phyloP scores from a whole-genome alignment of 257 asterid genomes.

The Gentiana straminea region DNA sequence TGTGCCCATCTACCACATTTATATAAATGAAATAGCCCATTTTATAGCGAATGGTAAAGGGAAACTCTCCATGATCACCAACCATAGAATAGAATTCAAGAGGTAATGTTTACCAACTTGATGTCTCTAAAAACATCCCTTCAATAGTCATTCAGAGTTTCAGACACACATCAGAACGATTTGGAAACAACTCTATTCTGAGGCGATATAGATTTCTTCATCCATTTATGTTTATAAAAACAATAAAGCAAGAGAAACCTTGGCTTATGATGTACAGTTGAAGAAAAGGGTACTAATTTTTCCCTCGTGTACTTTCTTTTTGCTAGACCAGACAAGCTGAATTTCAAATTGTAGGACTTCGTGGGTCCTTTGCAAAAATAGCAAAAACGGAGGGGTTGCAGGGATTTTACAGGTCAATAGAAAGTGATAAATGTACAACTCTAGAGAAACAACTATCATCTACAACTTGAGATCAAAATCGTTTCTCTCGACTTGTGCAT shows the following conservation, averaged over 20 bases:
- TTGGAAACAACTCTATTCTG: neutral
- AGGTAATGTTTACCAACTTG: no score
- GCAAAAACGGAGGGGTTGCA: conserved; percentile 76
- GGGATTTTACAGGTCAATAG: conserved; percentile 68
- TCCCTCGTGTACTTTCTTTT: conserved; percentile 8
- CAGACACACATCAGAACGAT: no score
- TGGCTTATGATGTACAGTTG: neutral
- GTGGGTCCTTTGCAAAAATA: conserved; percentile 71
- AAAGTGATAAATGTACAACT: no score
- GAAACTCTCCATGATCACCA: no score
- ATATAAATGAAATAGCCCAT: no score
- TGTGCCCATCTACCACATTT: no score
- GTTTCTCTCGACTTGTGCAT: no score
- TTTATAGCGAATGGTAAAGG: no score
- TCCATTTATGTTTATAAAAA: neutral
- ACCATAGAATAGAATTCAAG: no score
- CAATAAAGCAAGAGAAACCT: neutral
- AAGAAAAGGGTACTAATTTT: conserved; percentile 11
- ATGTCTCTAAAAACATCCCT: no score
- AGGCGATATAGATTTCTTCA: neutral
- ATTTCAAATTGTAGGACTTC: conserved; percentile 64
- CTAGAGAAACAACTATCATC: no score
- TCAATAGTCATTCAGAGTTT: no score
- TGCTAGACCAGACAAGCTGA: conserved; percentile 76
- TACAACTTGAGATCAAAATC: neutral